A percentile compares a stretch with the other conserved stretches of the same genome.
These are phyloP conservation scores for Ganoderma leucocontextum DNA, from an alignment of 1,284 basidiomycete species.

Conservation along the genomic window DNA sequence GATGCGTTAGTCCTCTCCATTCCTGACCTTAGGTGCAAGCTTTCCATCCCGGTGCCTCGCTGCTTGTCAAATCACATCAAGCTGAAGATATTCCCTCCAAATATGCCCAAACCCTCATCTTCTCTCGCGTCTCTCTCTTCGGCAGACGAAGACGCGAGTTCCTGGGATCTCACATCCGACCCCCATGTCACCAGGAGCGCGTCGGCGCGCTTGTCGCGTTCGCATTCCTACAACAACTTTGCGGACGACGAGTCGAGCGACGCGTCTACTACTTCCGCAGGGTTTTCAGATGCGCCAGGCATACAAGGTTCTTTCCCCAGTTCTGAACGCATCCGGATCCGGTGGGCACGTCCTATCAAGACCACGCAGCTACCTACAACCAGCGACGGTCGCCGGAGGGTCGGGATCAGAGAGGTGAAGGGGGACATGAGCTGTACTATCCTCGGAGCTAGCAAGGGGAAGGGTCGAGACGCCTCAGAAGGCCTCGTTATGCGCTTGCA, in stretches of 20 bases:
- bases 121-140: conserved; percentile 80
- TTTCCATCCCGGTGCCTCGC: conserved; percentile 77
- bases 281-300: conserved; percentile 66
- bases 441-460: conserved; percentile 52
- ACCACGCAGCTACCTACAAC: conserved; percentile 53
- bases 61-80: conserved; percentile 80
- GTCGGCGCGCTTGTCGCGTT: conserved; percentile 56
- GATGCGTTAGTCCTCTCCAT: neutral
- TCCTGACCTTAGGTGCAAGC: conserved; percentile 47
- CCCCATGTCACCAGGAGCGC: conserved; percentile 71
- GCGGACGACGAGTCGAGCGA: conserved; percentile 86
- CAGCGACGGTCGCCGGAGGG: conserved; percentile 64
- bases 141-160: conserved; percentile 66
- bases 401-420: conserved; percentile 70
- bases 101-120: conserved; percentile 52
- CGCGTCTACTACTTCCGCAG: conserved; percentile 59
- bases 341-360: conserved; percentile 77
- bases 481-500: conserved; percentile 75
- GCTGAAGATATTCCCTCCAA: conserved; percentile 73
- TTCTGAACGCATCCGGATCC: conserved; percentile 73
- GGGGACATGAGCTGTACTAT: conserved; percentile 71
- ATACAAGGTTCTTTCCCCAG: conserved; percentile 83
- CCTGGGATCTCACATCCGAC: conserved; percentile 81
- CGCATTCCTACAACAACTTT: conserved; percentile 69
- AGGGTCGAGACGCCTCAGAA: conserved; percentile 43